phyloP scores from a whole-genome alignment of 305 asterid genomes.

The Rubia tinctorum region DNA sequence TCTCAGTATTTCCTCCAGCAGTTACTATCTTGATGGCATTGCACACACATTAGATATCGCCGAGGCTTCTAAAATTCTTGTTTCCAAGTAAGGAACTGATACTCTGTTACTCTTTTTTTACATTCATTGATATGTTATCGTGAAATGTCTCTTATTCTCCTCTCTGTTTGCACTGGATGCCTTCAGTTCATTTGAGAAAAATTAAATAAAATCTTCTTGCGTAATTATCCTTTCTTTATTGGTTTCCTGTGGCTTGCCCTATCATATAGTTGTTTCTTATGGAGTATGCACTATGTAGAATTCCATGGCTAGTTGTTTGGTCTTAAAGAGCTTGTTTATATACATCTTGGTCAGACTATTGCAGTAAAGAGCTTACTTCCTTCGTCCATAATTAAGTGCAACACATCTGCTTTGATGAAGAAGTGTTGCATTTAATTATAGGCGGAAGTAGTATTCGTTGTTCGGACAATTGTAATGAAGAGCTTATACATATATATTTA shows the following conservation, averaged over 20 bases:
- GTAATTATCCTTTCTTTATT: neutral
- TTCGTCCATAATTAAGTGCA: neutral
- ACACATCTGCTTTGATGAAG: neutral
- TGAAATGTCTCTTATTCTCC: neutral
- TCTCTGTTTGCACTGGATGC: neutral
- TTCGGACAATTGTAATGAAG: neutral
- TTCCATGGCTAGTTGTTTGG: neutral
- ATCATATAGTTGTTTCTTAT: neutral
- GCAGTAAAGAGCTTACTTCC: neutral
- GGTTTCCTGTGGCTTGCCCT: neutral
- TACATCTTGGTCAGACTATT: neutral
- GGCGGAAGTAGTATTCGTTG: too few relatives aligned
- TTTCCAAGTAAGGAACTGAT: constrained; percentile 61
- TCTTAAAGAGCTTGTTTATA: neutral
- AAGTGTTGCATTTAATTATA: neutral
- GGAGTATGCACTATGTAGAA: neutral
- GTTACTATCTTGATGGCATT: constrained; percentile 83
- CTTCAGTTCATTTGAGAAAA: neutral
- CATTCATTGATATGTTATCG: neutral
- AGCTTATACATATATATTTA: too few relatives aligned
- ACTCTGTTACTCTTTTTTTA: neutral
- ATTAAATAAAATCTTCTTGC: neutral
- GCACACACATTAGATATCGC: constrained; percentile 50
- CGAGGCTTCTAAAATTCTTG: constrained; percentile 69
- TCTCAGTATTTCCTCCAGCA: constrained; percentile 42